Percentiles rank a stretch among this genome's conserved stretches.
Evolutionary conservation across 345 rosid species (phyloP).

Genomic region (Rhodamnia argentea): DNA sequence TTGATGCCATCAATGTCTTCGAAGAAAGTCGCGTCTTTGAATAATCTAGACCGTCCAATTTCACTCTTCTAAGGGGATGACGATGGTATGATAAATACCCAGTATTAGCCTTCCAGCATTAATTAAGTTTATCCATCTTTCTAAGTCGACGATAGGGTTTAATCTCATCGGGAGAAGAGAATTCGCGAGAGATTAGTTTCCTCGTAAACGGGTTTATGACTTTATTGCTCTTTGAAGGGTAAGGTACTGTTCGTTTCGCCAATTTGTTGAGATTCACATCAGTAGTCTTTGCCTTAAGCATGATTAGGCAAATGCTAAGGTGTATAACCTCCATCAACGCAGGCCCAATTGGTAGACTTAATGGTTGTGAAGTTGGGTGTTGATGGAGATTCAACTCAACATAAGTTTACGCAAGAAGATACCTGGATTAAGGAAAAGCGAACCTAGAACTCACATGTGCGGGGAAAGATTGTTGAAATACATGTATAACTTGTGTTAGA

Average conservation of each 20-base stretch:
- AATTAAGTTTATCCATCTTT: neutral
- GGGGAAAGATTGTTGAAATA: too few relatives aligned
- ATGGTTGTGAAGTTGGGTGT: too few relatives aligned
- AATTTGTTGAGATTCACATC: neutral
- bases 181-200: neutral
- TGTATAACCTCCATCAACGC: too few relatives aligned
- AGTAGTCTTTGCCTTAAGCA: neutral
- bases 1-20: neutral
- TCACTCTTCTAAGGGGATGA: neutral
- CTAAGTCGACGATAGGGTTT: neutral
- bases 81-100: neutral
- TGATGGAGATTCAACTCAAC: too few relatives aligned
- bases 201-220: neutral
- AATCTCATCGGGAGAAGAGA: neutral
- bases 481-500: too few relatives aligned
- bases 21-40: neutral
- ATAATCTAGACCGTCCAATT: neutral
- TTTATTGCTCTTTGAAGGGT: neutral
- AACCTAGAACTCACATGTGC: too few relatives aligned
- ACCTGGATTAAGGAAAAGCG: too few relatives aligned
- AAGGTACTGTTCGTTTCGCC: neutral
- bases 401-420: too few relatives aligned
- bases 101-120: neutral
- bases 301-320: neutral
- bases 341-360: too few relatives aligned